These are phyloP conservation scores for Cryphonectria naterciae DNA, from an alignment of 2,329 filamentous ascomycete genomes.

Conservation along the genomic window DNA sequence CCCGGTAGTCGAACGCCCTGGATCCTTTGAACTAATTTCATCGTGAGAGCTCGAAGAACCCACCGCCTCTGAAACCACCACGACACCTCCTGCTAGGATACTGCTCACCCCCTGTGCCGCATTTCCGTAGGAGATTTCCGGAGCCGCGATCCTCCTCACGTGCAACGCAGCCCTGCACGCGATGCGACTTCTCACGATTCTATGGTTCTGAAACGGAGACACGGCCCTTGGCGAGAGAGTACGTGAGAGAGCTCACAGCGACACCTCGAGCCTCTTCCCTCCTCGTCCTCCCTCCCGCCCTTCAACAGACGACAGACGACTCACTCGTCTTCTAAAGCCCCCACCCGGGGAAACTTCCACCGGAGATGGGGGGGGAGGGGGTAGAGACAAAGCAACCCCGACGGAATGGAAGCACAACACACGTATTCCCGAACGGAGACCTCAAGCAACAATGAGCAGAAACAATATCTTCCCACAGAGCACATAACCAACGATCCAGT, in stretches of 20 bases:
- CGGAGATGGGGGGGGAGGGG: no score
- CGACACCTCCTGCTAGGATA: neutral
- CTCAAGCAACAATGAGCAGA: neutral
- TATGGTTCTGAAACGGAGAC: neutral
- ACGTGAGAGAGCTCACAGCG: neutral
- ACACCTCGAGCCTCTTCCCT: neutral
- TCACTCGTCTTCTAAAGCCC: neutral
- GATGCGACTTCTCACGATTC: neutral
- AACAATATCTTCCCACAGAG: neutral
- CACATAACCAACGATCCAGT: neutral
- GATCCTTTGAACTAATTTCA: neutral
- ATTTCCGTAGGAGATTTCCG: neutral
- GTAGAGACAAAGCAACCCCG: no score
- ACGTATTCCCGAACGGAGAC: neutral
- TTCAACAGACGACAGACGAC: no score
- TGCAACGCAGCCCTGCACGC: neutral
- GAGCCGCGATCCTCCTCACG: neutral
- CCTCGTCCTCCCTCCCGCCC: neutral
- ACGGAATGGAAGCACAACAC: neutral
- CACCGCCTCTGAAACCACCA: neutral
- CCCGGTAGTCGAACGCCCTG: neutral
- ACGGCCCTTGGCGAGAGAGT: neutral
- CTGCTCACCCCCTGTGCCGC: neutral
- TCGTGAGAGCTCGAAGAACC: neutral
- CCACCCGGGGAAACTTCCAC: no score